These are phyloP conservation scores for Psilocybe cubensis DNA, from an alignment of 768 basidiomycete species.

Conservation along the genomic window DNA sequence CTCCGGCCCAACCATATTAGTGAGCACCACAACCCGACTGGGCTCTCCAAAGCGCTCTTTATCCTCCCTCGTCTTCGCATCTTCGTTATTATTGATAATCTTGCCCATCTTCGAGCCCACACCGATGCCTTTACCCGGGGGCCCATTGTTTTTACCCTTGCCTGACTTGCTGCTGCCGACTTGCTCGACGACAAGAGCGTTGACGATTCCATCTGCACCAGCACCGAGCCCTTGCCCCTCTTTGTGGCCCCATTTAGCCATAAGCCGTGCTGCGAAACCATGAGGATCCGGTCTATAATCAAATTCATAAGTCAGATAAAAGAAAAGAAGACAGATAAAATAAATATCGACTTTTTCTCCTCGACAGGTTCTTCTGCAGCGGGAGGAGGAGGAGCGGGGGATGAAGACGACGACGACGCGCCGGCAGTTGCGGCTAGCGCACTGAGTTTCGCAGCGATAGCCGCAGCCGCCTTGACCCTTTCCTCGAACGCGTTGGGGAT, in stretches of 20 bases:
- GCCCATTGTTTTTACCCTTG: slow-evolving; percentile 28
- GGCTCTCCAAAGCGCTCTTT: slow-evolving; percentile 84
- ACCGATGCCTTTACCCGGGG: slow-evolving; percentile 40
- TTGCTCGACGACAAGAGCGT: slow-evolving; percentile 85
- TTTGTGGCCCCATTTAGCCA: slow-evolving; percentile 97
- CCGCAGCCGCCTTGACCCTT: slow-evolving; percentile 76
- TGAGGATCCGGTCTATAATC: slow-evolving; percentile 58
- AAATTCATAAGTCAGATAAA: background rate
- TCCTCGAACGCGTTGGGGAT: slow-evolving; percentile 57
- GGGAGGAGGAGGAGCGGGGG: slow-evolving; percentile 19
- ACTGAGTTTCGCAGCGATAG: slow-evolving; percentile 76
- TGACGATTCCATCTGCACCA: slow-evolving; percentile 83
- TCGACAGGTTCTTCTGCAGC: slow-evolving; percentile 31
- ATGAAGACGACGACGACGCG: background rate
- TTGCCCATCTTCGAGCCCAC: slow-evolving; percentile 77
- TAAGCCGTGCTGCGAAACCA: slow-evolving; percentile 82
- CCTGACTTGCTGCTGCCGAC: slow-evolving; percentile 22
- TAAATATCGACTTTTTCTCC: slow-evolving; percentile 37
- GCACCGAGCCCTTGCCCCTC: slow-evolving; percentile 92
- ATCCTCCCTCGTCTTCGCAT: slow-evolving; percentile 77
- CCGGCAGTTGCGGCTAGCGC: slow-evolving; percentile 50
- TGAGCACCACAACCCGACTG: slow-evolving; percentile 86
- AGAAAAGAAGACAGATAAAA: background rate
- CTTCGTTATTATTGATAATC: slow-evolving; percentile 91
- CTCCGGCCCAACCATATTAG: slow-evolving; percentile 86